Evolutionary conservation across 805 yeast species (phyloP).

Genomic region (Zygosaccharomyces lentus): DNA sequence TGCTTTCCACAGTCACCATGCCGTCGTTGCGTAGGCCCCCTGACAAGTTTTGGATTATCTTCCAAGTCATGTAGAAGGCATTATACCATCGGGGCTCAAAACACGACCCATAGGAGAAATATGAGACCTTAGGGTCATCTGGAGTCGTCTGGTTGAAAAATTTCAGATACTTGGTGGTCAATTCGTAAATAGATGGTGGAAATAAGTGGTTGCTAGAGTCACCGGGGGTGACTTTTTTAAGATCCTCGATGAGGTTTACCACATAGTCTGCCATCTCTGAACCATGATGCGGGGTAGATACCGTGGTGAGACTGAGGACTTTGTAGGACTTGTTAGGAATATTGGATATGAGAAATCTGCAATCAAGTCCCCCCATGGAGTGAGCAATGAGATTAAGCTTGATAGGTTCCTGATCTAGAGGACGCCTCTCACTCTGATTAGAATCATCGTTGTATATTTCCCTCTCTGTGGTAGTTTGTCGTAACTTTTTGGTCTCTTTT

Average conservation of each 20-base stretch:
- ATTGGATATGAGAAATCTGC: slow-evolving; percentile 66
- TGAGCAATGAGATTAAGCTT: slow-evolving; percentile 78
- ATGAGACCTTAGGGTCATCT: slow-evolving; percentile 59
- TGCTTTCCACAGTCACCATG: slow-evolving; percentile 68
- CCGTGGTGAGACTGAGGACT: slow-evolving; percentile 74
- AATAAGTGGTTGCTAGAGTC: slow-evolving; percentile 15
- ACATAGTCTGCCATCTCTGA: slow-evolving; percentile 76
- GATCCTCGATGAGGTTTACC: slow-evolving; percentile 33
- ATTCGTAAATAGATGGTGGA: slow-evolving; percentile 53
- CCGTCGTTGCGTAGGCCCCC: slow-evolving; percentile 72
- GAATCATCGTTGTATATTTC: slow-evolving; percentile 25
- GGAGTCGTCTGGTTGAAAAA: slow-evolving; percentile 49
- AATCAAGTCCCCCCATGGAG: slow-evolving; percentile 92
- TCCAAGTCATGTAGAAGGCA: slow-evolving; percentile 62
- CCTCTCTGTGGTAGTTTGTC: slow-evolving; percentile 17
- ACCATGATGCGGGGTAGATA: slow-evolving; percentile 87
- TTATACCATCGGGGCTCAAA: slow-evolving; percentile 60
- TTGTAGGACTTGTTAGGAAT: slow-evolving; percentile 46
- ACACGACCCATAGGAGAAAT: slow-evolving; percentile 80
- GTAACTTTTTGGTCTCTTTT: slow-evolving; percentile 22
- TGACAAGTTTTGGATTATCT: slow-evolving; percentile 44
- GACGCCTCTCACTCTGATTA: slow-evolving; percentile 4
- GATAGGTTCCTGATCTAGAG: slow-evolving; percentile 29
- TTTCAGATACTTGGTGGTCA: slow-evolving; percentile 53
- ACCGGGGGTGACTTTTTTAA: slow-evolving; percentile 26